phyloP scores from a whole-genome alignment of 768 basidiomycete species.

The Calocera cornea region DNA sequence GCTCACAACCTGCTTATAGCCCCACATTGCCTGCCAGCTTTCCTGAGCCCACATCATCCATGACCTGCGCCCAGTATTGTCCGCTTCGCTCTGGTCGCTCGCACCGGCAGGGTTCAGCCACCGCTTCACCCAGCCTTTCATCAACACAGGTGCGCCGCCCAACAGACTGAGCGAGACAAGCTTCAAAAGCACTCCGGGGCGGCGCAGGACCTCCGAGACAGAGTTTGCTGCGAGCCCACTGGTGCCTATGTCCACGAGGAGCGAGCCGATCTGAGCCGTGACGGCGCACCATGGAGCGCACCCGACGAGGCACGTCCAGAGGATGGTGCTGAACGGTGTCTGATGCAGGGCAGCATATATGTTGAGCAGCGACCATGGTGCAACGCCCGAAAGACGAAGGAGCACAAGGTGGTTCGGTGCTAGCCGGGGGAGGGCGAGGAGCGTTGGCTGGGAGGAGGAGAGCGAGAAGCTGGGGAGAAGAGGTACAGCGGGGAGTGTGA shows the following conservation, averaged over 20 bases:
- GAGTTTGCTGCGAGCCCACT: background rate
- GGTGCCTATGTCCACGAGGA: background rate
- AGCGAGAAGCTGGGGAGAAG: slow-evolving; percentile 72
- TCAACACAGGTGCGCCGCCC: background rate
- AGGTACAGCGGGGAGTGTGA: slow-evolving; percentile 74
- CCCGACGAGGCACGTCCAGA: background rate
- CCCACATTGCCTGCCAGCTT: too few species aligned
- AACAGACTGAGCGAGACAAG: background rate
- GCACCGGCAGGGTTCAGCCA: background rate
- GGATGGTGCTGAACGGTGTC: background rate
- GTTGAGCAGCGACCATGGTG: slow-evolving; percentile 96
- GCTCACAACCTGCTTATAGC: too few species aligned
- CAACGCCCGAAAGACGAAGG: slow-evolving; percentile 79
- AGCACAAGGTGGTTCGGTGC: slow-evolving; percentile 47
- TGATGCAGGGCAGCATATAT: slow-evolving; percentile 27
- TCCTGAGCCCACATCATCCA: too few species aligned
- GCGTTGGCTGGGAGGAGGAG: slow-evolving; percentile 26
- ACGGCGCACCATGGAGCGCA: background rate
- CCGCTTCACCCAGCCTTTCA: background rate
- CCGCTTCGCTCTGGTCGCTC: too few species aligned
- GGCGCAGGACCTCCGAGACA: background rate
- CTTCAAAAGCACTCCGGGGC: background rate
- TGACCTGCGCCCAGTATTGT: too few species aligned
- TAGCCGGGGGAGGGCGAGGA: slow-evolving; percentile 45
- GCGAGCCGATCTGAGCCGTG: background rate